Evolutionary conservation across 2,329 filamentous ascomycete species (phyloP), one percentile per base, ranked within the genome.

Genomic region (Trichoderma arundinaceum): DNA sequence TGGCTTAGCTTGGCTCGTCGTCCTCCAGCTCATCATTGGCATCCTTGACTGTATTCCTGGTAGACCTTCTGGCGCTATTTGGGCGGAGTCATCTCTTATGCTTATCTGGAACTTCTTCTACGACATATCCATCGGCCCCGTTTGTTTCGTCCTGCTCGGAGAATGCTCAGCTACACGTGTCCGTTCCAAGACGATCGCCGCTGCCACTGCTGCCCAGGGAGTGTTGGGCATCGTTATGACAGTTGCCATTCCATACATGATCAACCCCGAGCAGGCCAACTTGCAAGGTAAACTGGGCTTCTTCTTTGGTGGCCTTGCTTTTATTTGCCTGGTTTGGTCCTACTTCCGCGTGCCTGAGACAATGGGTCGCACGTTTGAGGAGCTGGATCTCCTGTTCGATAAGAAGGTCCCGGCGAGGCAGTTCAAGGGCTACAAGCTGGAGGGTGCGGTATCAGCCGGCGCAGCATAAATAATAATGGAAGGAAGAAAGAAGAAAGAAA

Each of bases 41-140:
- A 72, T 80, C 28, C 64, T 72, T 74, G 48, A 75, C 73, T 60
- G 74, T 86, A 89, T 1, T 84, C 87, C 0, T 77, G 82, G 0
- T 70, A 78, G 1, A 81, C 77, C 60, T 6, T 72, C 68, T 7
- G 69, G 69, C 28, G 69, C 73, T 10, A 72, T 79, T 4, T 81
- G 78, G 74, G 76, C 75, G 0, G 78, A 82, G 65, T 77, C 77
- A 0, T 71, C 74, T 0, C 72, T 83, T 9, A 75, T 79, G 4
- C 67, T 84, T 28, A 75, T 81, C 28, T 84, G 80, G 79, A 78
- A 80, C 9, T 73, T 79, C 22, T 70, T 76, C 6, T 82, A 81
- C 70, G 77, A 76, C n/a, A 75, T 81, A 49, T 77, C 78, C 1
- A 76, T 81, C 17, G 80, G 80, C 0, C 80, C 80, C 0, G 77